Conservation (phyloP, 345 rosid species). For the Conringia planisiliqua region DNA sequence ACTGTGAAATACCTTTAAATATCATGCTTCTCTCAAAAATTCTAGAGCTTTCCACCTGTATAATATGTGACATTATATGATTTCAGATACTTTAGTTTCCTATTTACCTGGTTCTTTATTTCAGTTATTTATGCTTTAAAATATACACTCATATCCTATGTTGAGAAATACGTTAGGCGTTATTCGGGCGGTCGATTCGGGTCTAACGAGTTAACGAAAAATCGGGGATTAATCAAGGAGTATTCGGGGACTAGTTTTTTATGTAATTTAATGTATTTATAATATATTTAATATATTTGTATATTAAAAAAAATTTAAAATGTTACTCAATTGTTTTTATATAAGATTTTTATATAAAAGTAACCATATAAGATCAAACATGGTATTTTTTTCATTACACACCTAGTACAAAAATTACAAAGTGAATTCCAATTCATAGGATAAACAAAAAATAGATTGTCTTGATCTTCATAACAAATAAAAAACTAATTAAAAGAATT, state of each 20-base stretch:
- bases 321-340: too few relatives aligned
- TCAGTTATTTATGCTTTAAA: not conserved
- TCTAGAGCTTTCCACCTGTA: not conserved
- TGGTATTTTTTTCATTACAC: not conserved
- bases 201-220: too few relatives aligned
- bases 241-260: too few relatives aligned
- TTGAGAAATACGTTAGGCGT: too few relatives aligned
- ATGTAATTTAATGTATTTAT: too few relatives aligned
- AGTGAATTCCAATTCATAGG: not conserved
- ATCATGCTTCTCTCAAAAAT: not conserved
- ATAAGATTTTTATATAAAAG: too few relatives aligned
- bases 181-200: too few relatives aligned
- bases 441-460: not conserved
- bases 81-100: not conserved
- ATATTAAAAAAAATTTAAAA: too few relatives aligned
- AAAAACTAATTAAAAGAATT: too few relatives aligned
- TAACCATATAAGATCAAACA: too few relatives aligned
- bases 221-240: too few relatives aligned
- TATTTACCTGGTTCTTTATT: not conserved
- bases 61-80: not conserved
- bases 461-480: not conserved
- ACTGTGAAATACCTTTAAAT: not conserved
- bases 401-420: not conserved
- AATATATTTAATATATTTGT: too few relatives aligned
- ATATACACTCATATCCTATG: not conserved